These are phyloP conservation scores for Mycena sanguinolenta DNA, from an alignment of 768 basidiomycete species.

Conservation along the genomic window DNA sequence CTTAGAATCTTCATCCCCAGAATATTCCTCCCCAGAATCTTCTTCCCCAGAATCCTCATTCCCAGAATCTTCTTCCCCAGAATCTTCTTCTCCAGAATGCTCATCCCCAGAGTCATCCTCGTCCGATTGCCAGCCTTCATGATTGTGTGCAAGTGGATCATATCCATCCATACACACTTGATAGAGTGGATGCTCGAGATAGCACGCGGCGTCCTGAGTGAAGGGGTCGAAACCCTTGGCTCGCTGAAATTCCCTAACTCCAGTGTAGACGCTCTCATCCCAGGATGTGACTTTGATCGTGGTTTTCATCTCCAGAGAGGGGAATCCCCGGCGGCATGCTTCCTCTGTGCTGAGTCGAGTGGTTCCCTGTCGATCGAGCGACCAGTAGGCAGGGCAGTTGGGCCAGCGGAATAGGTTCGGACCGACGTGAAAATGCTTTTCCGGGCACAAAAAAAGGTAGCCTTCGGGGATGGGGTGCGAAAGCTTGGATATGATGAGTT, in stretches of 20 bases:
- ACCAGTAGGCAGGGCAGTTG: slow-evolving; percentile 3
- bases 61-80: too few relatives aligned
- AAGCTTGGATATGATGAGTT: not conserved
- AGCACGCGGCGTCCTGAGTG: not conserved
- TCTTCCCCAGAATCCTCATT: too few relatives aligned
- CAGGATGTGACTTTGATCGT: not conserved
- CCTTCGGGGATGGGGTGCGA: not conserved
- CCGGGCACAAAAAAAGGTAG: not conserved
- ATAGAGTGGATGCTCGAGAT: not conserved
- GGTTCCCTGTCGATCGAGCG: not conserved
- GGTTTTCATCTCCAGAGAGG: not conserved
- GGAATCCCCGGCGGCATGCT: not conserved
- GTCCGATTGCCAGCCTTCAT: too few relatives aligned
- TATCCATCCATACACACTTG: not conserved
- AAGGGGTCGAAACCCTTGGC: not conserved
- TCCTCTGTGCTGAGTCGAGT: not conserved
- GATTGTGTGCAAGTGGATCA: not conserved
- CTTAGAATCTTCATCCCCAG: too few relatives aligned
- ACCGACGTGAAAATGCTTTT: not conserved
- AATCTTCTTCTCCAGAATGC: too few relatives aligned
- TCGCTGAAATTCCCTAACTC: not conserved
- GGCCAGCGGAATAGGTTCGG: not conserved
- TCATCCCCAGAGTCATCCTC: too few relatives aligned
- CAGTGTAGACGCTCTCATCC: not conserved
- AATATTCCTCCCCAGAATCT: too few relatives aligned